Percentiles rank a stretch among this genome's conserved stretches.
Evolutionary conservation across 164 flowering plant genomes (phyloP).

Genomic region (Berberis vulgaris): DNA sequence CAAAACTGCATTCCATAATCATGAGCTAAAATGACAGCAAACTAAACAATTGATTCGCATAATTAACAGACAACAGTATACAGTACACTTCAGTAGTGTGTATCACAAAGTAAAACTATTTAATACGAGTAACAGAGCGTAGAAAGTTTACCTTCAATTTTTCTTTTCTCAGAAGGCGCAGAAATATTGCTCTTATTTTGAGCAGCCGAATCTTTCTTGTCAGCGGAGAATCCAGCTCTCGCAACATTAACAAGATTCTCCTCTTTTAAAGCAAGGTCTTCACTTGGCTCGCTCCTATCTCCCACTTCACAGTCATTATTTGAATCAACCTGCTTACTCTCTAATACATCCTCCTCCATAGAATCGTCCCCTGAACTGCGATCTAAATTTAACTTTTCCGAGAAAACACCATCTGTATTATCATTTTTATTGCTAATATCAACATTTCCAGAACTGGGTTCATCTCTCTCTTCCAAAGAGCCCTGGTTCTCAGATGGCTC

Average conservation of each 20-base stretch:
- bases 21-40: neutral
- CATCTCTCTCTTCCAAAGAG: conserved; percentile 37
- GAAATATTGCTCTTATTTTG: conserved; percentile 27
- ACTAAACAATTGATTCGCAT: neutral
- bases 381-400: conserved; percentile 70
- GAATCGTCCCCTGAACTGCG: conserved; percentile 86
- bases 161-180: conserved; percentile 52
- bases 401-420: conserved; percentile 43
- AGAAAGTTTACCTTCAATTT: conserved; percentile 42
- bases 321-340: conserved; percentile 56
- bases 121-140: neutral
- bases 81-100: no score
- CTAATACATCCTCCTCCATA: conserved; percentile 73
- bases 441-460: conserved; percentile 25
- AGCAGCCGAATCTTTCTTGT: conserved; percentile 21
- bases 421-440: conserved; percentile 42
- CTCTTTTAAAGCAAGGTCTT: conserved; percentile 30
- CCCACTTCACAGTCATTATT: conserved; percentile 32
- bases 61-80: neutral
- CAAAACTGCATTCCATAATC: neutral
- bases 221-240: conserved; percentile 28
- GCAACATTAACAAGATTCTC: conserved; percentile 32
- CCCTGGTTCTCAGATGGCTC: conserved; percentile 47
- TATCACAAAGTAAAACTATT: no score
- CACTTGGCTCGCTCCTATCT: conserved; percentile 22